These are phyloP conservation scores for Fallopia convolvulus DNA, from an alignment of 148 eudicot genomes.

Conservation along the genomic window DNA sequence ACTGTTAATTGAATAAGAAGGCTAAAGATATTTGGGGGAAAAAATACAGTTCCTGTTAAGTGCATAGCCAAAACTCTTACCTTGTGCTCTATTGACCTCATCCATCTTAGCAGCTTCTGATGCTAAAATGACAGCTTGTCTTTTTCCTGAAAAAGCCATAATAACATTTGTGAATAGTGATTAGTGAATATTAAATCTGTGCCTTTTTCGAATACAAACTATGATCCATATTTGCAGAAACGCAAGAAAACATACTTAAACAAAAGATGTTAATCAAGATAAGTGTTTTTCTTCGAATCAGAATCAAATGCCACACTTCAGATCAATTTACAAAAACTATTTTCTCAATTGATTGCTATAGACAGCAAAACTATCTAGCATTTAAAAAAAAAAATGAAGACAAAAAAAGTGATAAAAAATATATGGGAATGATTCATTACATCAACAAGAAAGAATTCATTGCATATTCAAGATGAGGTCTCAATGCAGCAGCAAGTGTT, in stretches of 20 bases:
- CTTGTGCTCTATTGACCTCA: conserved; percentile 68
- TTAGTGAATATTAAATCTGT: too few relatives aligned
- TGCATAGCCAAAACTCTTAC: conserved; percentile 17
- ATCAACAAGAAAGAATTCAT: neutral
- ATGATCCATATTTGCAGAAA: neutral
- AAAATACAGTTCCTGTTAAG: neutral
- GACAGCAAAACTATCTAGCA: neutral
- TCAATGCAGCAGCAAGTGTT: too few relatives aligned
- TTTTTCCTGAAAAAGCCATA: conserved; percentile 41
- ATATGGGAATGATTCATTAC: neutral
- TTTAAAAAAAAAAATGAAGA: neutral
- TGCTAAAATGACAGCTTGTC: conserved; percentile 46
- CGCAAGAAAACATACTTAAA: neutral
- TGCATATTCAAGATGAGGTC: neutral
- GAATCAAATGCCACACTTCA: neutral
- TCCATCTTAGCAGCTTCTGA: conserved; percentile 85
- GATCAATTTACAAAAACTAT: neutral
- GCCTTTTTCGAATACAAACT: neutral
- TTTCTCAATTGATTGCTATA: neutral
- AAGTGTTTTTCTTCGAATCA: neutral
- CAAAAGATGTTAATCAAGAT: neutral
- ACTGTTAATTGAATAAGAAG: neutral
- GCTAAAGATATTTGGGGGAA: neutral
- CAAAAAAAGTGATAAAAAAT: neutral
- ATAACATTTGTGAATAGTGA: neutral